phyloP scores from a whole-genome alignment of 1,284 basidiomycete species.

The Cutaneotrichosporon sp. region DNA sequence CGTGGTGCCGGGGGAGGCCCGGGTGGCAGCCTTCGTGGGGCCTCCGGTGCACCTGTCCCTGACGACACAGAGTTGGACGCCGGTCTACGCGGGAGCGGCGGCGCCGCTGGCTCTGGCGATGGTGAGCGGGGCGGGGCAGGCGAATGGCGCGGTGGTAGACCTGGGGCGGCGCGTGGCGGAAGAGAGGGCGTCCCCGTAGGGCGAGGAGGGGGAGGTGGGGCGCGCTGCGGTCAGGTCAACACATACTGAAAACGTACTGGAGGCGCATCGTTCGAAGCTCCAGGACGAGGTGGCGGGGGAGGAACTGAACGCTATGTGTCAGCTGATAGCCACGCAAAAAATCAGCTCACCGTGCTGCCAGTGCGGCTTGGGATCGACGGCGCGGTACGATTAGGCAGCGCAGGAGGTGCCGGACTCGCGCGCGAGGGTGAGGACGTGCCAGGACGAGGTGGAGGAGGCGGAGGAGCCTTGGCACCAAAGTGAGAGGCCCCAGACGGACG shows the following conservation, averaged over 20 bases:
- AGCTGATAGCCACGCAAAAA: not conserved
- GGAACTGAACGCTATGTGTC: slow-evolving; percentile 23
- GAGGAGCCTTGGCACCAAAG: slow-evolving; percentile 42
- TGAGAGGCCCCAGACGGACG: slow-evolving; percentile 37
- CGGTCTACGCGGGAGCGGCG: slow-evolving; percentile 26
- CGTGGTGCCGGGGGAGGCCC: slow-evolving; percentile 48
- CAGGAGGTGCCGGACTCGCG: slow-evolving; percentile 5
- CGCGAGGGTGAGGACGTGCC: slow-evolving; percentile 1
- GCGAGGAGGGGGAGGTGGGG: slow-evolving; percentile 35
- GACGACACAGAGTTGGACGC: slow-evolving; percentile 41
- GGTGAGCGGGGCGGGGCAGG: slow-evolving; percentile 17
- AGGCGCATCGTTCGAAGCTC: slow-evolving; percentile 47
- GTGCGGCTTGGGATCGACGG: slow-evolving; percentile 61
- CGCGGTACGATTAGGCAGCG: slow-evolving; percentile 57
- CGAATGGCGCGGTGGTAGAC: slow-evolving; percentile 25
- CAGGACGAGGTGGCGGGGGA: slow-evolving; percentile 46
- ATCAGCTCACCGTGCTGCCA: slow-evolving; percentile 16
- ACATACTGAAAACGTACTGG: slow-evolving; percentile 21
- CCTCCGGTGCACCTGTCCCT: slow-evolving; percentile 52
- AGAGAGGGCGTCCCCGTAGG: slow-evolving; percentile 43
- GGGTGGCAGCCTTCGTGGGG: slow-evolving; percentile 9
- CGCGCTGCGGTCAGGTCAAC: slow-evolving; percentile 14
- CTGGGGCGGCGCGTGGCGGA: slow-evolving; percentile 30
- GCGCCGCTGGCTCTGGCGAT: slow-evolving; percentile 18
- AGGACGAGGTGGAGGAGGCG: slow-evolving; percentile 27